Percentiles rank a stretch among this genome's conserved stretches.
Conservation (phyloP, 2,329 filamentous ascomycete genomes). For the Diaporthe helianthi region DNA sequence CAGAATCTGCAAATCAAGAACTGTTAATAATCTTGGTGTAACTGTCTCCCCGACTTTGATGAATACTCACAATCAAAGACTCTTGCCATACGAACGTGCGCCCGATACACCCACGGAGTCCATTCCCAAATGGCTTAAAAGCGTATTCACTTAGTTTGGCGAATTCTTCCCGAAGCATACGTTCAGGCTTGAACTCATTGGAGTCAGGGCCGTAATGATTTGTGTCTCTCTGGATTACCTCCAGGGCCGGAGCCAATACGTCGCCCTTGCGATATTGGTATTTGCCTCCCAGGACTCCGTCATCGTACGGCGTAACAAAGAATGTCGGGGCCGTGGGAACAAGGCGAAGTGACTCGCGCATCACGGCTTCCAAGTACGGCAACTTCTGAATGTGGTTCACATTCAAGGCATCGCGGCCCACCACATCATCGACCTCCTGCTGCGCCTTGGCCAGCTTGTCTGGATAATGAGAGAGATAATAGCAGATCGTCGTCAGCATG, state of each 20-base stretch:
- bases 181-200: constrained; percentile 64
- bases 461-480: constrained; percentile 46
- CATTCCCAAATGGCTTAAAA: constrained; percentile 63
- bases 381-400: constrained; percentile 57
- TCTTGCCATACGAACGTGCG: constrained; percentile 63
- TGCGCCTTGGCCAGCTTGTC: constrained; percentile 59
- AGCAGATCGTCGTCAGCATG: constrained; percentile 52
- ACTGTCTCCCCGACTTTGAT: neutral
- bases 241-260: constrained; percentile 51
- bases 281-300: constrained; percentile 59
- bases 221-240: constrained; percentile 61
- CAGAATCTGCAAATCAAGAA: constrained; percentile 39
- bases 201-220: constrained; percentile 64
- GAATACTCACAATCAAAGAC: constrained; percentile 42
- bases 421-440: constrained; percentile 59
- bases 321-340: constrained; percentile 58
- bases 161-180: constrained; percentile 59
- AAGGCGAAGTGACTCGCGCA: constrained; percentile 62
- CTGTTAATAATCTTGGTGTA: neutral
- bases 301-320: constrained; percentile 41
- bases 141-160: constrained; percentile 47
- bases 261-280: constrained; percentile 57
- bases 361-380: constrained; percentile 59
- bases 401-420: constrained; percentile 52
- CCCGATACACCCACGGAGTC: constrained; percentile 58